A percentile compares a stretch with the other conserved stretches of the same genome.
Conservation (phyloP, 257 asterid species). For the Capsicum chinense region DNA sequence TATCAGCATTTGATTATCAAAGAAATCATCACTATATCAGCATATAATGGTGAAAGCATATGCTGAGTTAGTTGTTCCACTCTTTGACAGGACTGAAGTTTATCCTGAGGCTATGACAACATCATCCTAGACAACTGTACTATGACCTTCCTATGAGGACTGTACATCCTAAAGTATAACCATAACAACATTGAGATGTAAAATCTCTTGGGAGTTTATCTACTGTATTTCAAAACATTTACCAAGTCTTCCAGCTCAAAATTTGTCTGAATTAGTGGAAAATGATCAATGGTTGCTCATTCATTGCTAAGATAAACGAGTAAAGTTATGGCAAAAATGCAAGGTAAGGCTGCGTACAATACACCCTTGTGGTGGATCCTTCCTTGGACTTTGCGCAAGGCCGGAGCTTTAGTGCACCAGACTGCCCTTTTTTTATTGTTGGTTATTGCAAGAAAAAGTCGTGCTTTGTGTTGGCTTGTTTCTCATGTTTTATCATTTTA, state of each 20-base stretch:
- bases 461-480: not conserved
- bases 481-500: constrained; percentile 16
- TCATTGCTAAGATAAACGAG: not conserved
- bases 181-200: constrained; percentile 11
- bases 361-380: too few relatives aligned
- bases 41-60: constrained; percentile 18
- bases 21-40: not conserved
- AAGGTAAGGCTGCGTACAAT: too few relatives aligned
- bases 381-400: too few relatives aligned
- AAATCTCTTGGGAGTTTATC: not conserved
- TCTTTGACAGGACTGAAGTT: constrained; percentile 3
- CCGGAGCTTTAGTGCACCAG: too few relatives aligned
- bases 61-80: not conserved
- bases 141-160: constrained; percentile 21
- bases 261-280: constrained; percentile 12
- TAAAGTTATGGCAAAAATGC: not conserved
- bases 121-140: not conserved
- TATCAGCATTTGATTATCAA: not conserved
- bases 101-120: not conserved
- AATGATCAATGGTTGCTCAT: constrained; percentile 16
- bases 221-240: not conserved
- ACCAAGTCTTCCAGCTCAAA: not conserved
- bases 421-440: too few relatives aligned
- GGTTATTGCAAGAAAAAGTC: not conserved
- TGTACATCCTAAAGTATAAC: not conserved